Conservation (phyloP, 225 moss, liverwort and hornwort species). For the Ulota crispa region DNA sequence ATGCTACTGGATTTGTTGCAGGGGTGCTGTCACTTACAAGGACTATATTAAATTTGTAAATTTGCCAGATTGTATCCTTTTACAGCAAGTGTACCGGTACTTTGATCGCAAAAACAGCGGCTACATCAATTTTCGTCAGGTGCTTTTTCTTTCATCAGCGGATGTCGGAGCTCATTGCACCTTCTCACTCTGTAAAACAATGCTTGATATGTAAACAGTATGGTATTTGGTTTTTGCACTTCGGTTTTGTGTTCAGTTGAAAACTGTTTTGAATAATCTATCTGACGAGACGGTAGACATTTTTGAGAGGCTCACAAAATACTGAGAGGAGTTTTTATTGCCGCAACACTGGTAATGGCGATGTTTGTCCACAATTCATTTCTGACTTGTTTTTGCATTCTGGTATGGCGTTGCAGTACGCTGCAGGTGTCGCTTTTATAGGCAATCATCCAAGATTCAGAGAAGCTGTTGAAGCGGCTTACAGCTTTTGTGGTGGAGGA, state of each 20-base stretch:
- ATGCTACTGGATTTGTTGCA: conserved; percentile 42
- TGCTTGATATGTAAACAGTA: neutral
- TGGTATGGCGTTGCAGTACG: conserved; percentile 59
- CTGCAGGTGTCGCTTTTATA: conserved; percentile 79
- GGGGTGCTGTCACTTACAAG: conserved; percentile 64
- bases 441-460: conserved; percentile 68
- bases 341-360: neutral
- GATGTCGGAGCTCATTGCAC: neutral
- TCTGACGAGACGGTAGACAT: neutral
- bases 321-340: neutral
- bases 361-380: neutral
- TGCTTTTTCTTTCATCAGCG: conserved; percentile 31
- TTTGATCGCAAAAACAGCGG: conserved; percentile 67
- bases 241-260: conserved; percentile 1
- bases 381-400: conserved; percentile 25
- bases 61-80: conserved; percentile 63
- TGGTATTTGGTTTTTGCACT: neutral
- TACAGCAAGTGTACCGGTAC: conserved; percentile 66
- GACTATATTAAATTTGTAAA: conserved; percentile 51
- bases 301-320: conserved; percentile 21
- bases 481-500: conserved; percentile 71
- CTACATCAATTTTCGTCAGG: conserved; percentile 83
- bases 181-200: neutral
- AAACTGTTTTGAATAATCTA: neutral
- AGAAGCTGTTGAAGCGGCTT: conserved; percentile 63